Base-by-base conservation (phyloP, 78 protist species). In the Parvularia atlantis region DNA sequence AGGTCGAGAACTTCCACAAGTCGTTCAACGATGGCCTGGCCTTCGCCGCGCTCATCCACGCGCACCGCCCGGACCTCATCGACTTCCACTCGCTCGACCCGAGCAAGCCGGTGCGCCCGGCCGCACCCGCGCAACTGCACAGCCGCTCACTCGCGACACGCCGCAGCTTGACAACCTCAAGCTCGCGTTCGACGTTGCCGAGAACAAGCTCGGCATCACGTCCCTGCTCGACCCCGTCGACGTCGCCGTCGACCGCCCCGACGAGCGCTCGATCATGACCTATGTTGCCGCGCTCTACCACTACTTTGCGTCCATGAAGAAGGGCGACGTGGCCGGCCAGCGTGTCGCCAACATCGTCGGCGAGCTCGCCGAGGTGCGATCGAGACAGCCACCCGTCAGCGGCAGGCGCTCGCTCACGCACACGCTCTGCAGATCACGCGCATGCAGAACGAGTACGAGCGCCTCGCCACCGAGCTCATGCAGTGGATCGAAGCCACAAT, bases 251-350 rank as follows among this genome's bases (percentile, higher is more conserved):
- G 14, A 10, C 22, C 26, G 41, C 11, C 91, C 91, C 16, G 91
- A 86, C 75, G 91, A 82, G 65, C 78, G 75, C 48, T 74, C 84
- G 1, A 61, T 86, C 43, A 86, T 86, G 88, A 86, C 88, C 19
- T 78, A 74, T 17, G 82, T 82, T 14, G 72, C 87, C 35, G 30
- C 22, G 46, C 81, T 61, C 78, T 85, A 64, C 77, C 44, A 85
- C 70, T 35, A 22, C 41, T 85, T 81, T 41, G 80, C 83, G 59
- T 7, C 67, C 31, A 24, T 13, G 31, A 17, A 50, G 36, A 75
- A 75, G 63, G 58, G 2, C 41, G 73, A 78, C 24, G 16, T 24
- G 16, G 76, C 78, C 9, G 87, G 64, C 20, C 61, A 54, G 16
- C 77, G 76, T 2, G 11, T 84, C 46, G 22, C 3, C 50, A 64